Conservation (phyloP, 2,329 filamentous ascomycete genomes). For the Ophiocordyceps sinensis region DNA sequence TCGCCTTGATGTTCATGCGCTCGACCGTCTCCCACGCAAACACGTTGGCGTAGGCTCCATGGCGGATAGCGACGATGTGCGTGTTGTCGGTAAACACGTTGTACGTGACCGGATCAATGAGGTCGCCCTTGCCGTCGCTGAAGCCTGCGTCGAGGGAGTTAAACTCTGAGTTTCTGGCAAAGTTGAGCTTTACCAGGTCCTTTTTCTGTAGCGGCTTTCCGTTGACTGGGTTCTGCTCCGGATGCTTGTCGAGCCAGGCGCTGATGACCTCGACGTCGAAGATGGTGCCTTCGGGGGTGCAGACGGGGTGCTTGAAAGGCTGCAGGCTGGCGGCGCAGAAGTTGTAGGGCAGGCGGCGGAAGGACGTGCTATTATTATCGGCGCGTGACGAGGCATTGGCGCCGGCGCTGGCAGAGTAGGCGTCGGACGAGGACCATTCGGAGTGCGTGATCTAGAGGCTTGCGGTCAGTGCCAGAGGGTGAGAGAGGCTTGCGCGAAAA, state of each 20-base stretch:
- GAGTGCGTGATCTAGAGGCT: slow-evolving; percentile 67
- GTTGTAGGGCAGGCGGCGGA: slow-evolving; percentile 90
- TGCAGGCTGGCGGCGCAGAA: slow-evolving; percentile 94
- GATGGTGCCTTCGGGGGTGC: slow-evolving; percentile 72
- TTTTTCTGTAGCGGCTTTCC: slow-evolving; percentile 64
- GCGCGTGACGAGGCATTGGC: slow-evolving; percentile 44
- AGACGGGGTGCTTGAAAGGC: slow-evolving; percentile 89
- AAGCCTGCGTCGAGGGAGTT: slow-evolving; percentile 31
- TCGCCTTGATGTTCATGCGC: slow-evolving; percentile 88
- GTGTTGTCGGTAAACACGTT: slow-evolving; percentile 98
- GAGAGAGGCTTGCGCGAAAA: neutral
- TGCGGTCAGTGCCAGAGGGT: neutral
- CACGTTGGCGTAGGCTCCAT: slow-evolving; percentile 77
- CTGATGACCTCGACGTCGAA: slow-evolving; percentile 93
- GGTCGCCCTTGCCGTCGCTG: slow-evolving; percentile 52
- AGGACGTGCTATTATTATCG: slow-evolving; percentile 38
- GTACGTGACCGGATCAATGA: slow-evolving; percentile 92
- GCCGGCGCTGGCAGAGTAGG: slow-evolving; percentile 69
- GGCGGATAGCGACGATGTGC: slow-evolving; percentile 77
- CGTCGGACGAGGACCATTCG: slow-evolving; percentile 88
- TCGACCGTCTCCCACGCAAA: slow-evolving; percentile 95
- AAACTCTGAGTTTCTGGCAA: slow-evolving; percentile 73
- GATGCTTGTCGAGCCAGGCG: slow-evolving; percentile 84
- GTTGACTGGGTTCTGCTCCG: slow-evolving; percentile 74
- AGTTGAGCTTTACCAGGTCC: slow-evolving; percentile 82